Percentiles rank a stretch among this genome's conserved stretches.
phyloP scores from a whole-genome alignment of 345 rosid species.

The Draba incana region DNA sequence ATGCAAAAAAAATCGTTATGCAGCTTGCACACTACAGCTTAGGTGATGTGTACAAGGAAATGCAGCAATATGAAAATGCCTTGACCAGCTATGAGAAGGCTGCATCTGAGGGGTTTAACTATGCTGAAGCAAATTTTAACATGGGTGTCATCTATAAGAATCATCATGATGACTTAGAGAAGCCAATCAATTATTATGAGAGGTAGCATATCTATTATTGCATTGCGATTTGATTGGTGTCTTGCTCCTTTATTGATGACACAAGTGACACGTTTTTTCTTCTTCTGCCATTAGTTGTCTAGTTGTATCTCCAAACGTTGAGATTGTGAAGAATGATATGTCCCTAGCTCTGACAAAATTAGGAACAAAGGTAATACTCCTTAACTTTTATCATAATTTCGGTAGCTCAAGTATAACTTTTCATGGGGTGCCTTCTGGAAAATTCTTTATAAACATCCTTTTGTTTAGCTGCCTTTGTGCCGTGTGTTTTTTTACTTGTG shows the following conservation, averaged over 20 bases:
- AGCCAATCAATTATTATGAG: slow-evolving; percentile 96
- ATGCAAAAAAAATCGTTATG: slow-evolving; percentile 40
- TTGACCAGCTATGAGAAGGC: slow-evolving; percentile 97
- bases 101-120: slow-evolving; percentile 95
- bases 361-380: slow-evolving; percentile 85
- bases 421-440: slow-evolving; percentile 11
- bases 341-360: slow-evolving; percentile 98
- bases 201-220: slow-evolving; percentile 54
- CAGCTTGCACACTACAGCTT: slow-evolving; percentile 99
- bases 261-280: slow-evolving; percentile 23
- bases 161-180: slow-evolving; percentile 95
- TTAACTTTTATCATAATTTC: neutral
- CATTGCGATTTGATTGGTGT: slow-evolving; percentile 14
- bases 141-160: slow-evolving; percentile 99
- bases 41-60: slow-evolving; percentile 96
- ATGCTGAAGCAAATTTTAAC: slow-evolving; percentile 99
- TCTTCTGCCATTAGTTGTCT: slow-evolving; percentile 69
- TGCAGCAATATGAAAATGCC: slow-evolving; percentile 98
- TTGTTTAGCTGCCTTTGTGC: slow-evolving; percentile 21
- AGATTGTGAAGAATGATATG: slow-evolving; percentile 99
- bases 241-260: slow-evolving; percentile 26
- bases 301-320: slow-evolving; percentile 98
- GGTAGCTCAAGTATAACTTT: neutral
- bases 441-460: neutral
- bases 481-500: slow-evolving; percentile 22